Evolutionary conservation across 805 yeast genomes (phyloP).

Genomic region (Spathaspora hagerdaliae): DNA sequence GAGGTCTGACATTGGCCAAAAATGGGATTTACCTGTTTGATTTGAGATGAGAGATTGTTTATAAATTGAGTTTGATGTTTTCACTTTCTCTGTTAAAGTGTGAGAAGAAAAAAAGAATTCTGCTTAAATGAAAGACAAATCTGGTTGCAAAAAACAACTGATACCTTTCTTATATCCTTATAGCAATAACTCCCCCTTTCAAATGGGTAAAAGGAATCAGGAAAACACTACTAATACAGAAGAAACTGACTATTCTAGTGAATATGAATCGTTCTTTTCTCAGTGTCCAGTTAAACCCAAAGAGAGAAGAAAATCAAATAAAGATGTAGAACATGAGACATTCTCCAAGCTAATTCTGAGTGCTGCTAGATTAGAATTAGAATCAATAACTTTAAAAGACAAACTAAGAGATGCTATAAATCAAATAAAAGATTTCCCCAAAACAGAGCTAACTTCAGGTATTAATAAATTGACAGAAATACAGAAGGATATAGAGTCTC

Average conservation of each 20-base stretch:
- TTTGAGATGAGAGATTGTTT: too few species aligned
- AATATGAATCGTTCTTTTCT: constrained; percentile 10
- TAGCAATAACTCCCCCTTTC: too few species aligned
- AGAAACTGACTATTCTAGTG: constrained; percentile 21
- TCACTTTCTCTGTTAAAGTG: too few species aligned
- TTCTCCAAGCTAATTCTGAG: constrained; percentile 14
- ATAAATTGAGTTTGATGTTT: too few species aligned
- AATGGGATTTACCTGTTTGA: too few species aligned
- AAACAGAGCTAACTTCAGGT: not conserved
- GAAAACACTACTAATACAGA: constrained; percentile 3
- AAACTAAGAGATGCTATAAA: constrained; percentile 6
- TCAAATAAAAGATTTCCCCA: not conserved
- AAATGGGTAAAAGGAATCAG: too few species aligned
- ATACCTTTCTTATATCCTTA: too few species aligned
- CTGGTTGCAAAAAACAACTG: too few species aligned
- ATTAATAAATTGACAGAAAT: not conserved
- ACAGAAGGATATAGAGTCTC: not conserved
- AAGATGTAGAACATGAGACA: not conserved
- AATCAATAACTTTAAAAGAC: constrained; percentile 22
- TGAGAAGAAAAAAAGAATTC: too few species aligned
- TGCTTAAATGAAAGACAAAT: too few species aligned
- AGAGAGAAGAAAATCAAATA: not conserved
- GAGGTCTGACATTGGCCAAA: constrained; percentile 24
- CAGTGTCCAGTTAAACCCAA: constrained; percentile 1
- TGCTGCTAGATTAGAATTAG: constrained; percentile 30